Base-by-base conservation (phyloP, 768 basidiomycete genomes). In the Russula griseocarnosa region DNA sequence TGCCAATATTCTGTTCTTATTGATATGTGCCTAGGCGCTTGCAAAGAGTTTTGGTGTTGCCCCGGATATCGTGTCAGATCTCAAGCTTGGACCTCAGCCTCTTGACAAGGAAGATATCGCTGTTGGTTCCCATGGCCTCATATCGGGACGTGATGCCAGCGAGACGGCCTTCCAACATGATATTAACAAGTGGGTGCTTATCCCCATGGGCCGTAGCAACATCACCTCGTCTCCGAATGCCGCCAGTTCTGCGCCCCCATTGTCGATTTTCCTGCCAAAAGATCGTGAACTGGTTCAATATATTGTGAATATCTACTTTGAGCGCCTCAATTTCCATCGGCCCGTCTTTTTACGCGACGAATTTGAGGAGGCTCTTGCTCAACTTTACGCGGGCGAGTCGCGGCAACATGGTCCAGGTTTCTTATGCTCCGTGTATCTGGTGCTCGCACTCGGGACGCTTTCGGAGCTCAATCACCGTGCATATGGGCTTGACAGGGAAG, bases 1-100 rank as follows among this genome's bases (percentile, higher is more conserved):
- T 10, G 34, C 3, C 16, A 30, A 32, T 58, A 26, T 55, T 34
- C 53, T 56, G n/a, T 55, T 40, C 56, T 74, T 16, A 69, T 51
- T 50, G 34, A 60, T 28, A 56, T 61, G 18, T 58, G 62, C 46
- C 53, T 67, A 86, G 81, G 80, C 87, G 28, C 81, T 92, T 55
- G 90, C 88, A 47, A 88, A 86, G 74, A 85, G 80, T 71, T 92
- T 92, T 70, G 90, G 90, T 54, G 90, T 92, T 32, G 82, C 86
- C 55, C 78, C 84, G 30, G 80, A 81, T 49, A 90, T 92, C 67
- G 83, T 90, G 57, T 82, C 77, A 62, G 85, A 84, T 65, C 78
- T 86, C 65, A 83, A 82, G 62, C 77, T 90, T 52, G 76, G 79
- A 58, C 74, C 81, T 0, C 73, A 69, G 22, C 66, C 75, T 16